Conservation (phyloP, 352 stramenopile genomes). For the Pythium dissimile region DNA sequence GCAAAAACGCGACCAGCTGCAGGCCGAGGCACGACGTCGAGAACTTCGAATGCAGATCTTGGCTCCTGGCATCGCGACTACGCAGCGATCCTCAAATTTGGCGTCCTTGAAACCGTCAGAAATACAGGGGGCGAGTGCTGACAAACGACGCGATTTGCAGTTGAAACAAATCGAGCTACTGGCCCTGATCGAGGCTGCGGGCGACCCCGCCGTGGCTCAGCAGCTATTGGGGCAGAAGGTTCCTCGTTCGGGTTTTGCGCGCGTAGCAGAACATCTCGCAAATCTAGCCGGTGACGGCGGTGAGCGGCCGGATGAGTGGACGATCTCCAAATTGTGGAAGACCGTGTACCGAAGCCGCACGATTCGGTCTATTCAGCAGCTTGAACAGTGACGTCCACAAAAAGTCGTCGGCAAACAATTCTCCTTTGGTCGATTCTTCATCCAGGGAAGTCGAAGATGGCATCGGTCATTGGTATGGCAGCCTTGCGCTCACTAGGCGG, state of each 20-base stretch:
- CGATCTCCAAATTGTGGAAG: conserved; percentile 54
- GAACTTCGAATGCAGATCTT: conserved; percentile 46
- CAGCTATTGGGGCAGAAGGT: conserved; percentile 30
- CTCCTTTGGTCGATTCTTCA: conserved; percentile 51
- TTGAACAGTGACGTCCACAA: conserved; percentile 25
- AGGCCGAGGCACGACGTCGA: conserved; percentile 29
- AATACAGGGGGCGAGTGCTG: background rate
- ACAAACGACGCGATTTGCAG: background rate
- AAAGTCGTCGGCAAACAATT: too few species aligned
- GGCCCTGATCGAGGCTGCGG: conserved; percentile 49
- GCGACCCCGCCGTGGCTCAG: conserved; percentile 37
- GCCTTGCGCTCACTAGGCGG: too few species aligned
- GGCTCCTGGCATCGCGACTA: conserved; percentile 18
- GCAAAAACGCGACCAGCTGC: conserved; percentile 29
- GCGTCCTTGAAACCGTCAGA: background rate
- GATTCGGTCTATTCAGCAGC: conserved; percentile 29
- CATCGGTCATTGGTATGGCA: conserved; percentile 3
- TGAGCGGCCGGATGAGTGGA: conserved; percentile 29
- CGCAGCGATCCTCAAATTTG: background rate
- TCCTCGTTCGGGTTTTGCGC: conserved; percentile 14
- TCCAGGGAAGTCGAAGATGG: conserved; percentile 49
- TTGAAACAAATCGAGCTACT: conserved; percentile 32
- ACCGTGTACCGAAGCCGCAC: conserved; percentile 50
- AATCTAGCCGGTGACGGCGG: conserved; percentile 10
- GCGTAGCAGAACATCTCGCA: conserved; percentile 43